phyloP scores from a whole-genome alignment of 129 eudicot genomes.

The Flaveria linearis region DNA sequence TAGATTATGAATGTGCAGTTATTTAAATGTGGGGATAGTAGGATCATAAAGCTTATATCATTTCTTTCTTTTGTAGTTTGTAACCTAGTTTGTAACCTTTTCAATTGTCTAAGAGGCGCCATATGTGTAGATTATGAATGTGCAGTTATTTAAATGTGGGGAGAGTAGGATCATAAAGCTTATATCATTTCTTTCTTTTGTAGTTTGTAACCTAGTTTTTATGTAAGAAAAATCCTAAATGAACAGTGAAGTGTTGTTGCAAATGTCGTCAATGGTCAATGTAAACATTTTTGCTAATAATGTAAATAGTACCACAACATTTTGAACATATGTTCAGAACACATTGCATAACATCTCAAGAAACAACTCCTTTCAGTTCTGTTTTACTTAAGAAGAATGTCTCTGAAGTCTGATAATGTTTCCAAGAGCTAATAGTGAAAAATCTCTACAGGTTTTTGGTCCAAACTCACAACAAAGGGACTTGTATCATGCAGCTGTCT shows the following conservation, averaged over 20 bases:
- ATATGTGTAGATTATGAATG: constrained; percentile 6
- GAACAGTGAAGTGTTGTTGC: background rate
- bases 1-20: background rate
- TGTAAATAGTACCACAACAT: background rate
- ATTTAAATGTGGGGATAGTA: background rate
- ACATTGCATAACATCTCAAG: constrained; percentile 9
- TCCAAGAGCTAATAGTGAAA: constrained; percentile 17
- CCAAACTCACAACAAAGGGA: constrained; percentile 87
- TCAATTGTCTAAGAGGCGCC: background rate
- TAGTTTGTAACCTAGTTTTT: background rate
- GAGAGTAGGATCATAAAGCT: background rate
- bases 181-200: constrained; percentile 1
- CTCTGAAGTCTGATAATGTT: background rate
- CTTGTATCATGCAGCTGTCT: constrained; percentile 79
- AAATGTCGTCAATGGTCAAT: background rate
- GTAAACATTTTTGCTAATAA: background rate
- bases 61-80: constrained; percentile 2
- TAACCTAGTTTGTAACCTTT: background rate
- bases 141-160: background rate
- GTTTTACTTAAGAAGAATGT: background rate
- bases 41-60: background rate
- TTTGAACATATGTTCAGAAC: constrained; percentile 10
- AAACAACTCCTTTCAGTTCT: background rate
- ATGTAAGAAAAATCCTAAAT: background rate
- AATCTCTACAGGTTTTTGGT: constrained; percentile 67